Conservation (phyloP, 2,329 filamentous ascomycete genomes). For the Sphaerulina musiva region DNA sequence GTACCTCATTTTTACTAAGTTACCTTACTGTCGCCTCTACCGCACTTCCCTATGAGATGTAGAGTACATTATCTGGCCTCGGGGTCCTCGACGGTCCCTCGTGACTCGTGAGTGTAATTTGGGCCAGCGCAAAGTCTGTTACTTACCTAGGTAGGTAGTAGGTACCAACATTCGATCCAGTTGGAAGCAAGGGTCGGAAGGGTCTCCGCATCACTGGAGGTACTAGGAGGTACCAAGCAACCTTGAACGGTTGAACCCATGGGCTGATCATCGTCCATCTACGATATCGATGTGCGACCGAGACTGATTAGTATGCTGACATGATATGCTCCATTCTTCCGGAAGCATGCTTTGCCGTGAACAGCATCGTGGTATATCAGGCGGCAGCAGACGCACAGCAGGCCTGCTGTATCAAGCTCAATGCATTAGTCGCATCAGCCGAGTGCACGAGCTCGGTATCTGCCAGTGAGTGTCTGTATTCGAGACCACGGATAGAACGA, state of each 20-base stretch:
- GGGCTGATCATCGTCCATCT: slow-evolving; percentile 68
- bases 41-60: slow-evolving; percentile 12
- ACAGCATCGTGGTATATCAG: slow-evolving; percentile 36
- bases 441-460: slow-evolving; percentile 18
- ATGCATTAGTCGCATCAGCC: slow-evolving; percentile 16
- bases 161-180: slow-evolving; percentile 28
- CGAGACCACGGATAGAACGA: too few species aligned
- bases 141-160: slow-evolving; percentile 25
- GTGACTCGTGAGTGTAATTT: background rate
- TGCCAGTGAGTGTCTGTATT: slow-evolving; percentile 4
- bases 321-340: background rate
- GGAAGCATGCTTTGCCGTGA: slow-evolving; percentile 38
- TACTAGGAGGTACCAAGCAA: slow-evolving; percentile 45
- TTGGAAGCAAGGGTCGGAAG: slow-evolving; percentile 50
- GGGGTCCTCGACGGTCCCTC: slow-evolving; percentile 33
- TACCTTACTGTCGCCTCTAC: background rate
- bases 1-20: slow-evolving; percentile 5
- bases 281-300: slow-evolving; percentile 41
- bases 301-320: background rate
- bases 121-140: slow-evolving; percentile 11
- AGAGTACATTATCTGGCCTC: slow-evolving; percentile 23
- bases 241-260: slow-evolving; percentile 35
- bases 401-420: slow-evolving; percentile 5
- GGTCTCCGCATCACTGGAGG: slow-evolving; percentile 58
- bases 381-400: slow-evolving; percentile 10